These are phyloP conservation scores for Jamesozyma piceae DNA, from an alignment of 805 yeast genomes.

Conservation along the genomic window DNA sequence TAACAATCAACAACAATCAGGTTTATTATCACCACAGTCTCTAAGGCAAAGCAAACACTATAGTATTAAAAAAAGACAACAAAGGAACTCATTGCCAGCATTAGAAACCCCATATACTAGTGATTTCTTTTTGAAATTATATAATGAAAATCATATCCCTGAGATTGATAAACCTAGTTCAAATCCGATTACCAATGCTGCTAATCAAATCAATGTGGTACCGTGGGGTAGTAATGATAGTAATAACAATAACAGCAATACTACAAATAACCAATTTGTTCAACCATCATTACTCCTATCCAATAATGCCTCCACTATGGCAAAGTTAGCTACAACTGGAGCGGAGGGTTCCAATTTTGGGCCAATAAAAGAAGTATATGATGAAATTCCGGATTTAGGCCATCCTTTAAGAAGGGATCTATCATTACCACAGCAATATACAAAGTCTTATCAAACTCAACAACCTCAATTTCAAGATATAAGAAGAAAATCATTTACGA, in stretches of 20 bases:
- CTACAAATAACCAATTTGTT: slow-evolving; percentile 9
- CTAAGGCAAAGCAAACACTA: slow-evolving; percentile 8
- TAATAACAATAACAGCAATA: not conserved
- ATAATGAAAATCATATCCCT: slow-evolving; percentile 5
- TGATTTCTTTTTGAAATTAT: slow-evolving; percentile 19
- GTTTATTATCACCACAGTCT: slow-evolving; percentile 4
- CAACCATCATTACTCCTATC: slow-evolving; percentile 17
- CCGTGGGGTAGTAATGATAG: slow-evolving; percentile 7
- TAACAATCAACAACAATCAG: not conserved
- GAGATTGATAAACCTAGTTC: not conserved
- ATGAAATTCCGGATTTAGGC: not conserved
- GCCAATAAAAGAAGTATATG: not conserved
- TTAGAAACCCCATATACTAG: slow-evolving; percentile 16
- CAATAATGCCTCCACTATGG: slow-evolving; percentile 12
- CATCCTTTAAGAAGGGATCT: not conserved
- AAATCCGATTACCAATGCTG: not conserved
- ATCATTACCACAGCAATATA: not conserved
- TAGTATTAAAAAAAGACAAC: slow-evolving; percentile 21
- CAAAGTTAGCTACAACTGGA: slow-evolving; percentile 13
- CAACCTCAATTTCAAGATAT: not conserved
- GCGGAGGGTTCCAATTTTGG: slow-evolving; percentile 4
- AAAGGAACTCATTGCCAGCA: slow-evolving; percentile 22
- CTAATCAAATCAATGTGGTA: slow-evolving; percentile 8
- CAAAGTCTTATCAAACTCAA: not conserved
- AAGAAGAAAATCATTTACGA: not conserved